These are phyloP conservation scores for Salix caprea DNA, from an alignment of 345 rosid genomes.

Conservation along the genomic window DNA sequence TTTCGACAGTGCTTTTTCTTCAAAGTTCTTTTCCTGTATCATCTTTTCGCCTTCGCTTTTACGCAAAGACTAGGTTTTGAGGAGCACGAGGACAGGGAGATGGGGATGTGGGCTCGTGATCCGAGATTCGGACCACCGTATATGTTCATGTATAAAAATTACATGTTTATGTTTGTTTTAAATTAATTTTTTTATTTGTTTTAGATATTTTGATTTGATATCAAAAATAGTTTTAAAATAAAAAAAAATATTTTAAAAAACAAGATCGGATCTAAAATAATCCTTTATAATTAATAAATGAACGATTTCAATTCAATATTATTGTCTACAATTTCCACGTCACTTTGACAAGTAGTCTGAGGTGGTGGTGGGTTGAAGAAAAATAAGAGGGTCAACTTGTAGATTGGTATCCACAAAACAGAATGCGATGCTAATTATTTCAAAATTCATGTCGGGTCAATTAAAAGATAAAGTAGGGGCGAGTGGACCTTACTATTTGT, in stretches of 20 bases:
- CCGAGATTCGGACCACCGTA: slow-evolving; percentile 49
- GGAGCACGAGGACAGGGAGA: slow-evolving; percentile 27
- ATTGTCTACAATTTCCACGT: too few species aligned
- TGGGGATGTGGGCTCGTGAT: slow-evolving; percentile 36
- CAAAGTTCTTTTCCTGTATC: background rate
- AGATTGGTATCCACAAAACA: background rate
- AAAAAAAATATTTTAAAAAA: too few species aligned
- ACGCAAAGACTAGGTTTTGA: slow-evolving; percentile 48
- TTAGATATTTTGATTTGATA: too few species aligned
- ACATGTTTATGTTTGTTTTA: background rate
- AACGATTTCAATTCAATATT: too few species aligned
- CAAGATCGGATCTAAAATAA: too few species aligned
- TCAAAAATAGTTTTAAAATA: too few species aligned
- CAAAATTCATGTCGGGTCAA: background rate
- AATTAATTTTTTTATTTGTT: too few species aligned
- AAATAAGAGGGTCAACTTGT: too few species aligned
- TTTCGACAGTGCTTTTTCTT: background rate
- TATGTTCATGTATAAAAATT: background rate
- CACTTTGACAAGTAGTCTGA: too few species aligned
- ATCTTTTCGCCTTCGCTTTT: slow-evolving; percentile 45
- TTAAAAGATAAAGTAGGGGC: background rate
- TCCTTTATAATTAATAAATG: too few species aligned
- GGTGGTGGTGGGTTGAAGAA: too few species aligned
- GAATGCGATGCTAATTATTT: background rate
- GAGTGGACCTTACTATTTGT: background rate